Evolutionary conservation across 768 basidiomycete species (phyloP).

Genomic region (Lentinula sp.): DNA sequence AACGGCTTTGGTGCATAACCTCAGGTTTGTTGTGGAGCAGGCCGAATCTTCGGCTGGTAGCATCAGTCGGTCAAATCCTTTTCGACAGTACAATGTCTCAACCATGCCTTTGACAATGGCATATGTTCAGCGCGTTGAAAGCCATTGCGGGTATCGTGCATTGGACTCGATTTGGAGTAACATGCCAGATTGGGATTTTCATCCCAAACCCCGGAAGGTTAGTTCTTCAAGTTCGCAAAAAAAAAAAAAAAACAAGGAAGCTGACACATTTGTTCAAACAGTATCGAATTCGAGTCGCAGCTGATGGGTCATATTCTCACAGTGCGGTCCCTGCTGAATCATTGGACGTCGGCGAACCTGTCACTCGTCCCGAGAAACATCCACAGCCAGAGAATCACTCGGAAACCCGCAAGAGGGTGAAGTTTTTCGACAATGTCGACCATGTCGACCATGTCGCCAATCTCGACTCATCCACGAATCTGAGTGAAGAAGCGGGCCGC

Average conservation of each 20-base stretch:
- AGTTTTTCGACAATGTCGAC: not conserved
- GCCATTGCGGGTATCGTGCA: not conserved
- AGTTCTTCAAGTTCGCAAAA: not conserved
- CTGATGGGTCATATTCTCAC: not conserved
- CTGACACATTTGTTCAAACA: not conserved
- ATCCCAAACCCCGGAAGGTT: not conserved
- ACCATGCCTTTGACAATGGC: not conserved
- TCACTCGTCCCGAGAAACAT: not conserved
- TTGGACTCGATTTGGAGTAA: not conserved
- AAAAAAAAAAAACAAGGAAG: not conserved
- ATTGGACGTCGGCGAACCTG: not conserved
- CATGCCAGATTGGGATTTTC: not conserved
- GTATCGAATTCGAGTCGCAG: not conserved
- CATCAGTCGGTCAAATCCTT: not conserved
- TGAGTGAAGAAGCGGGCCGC: not conserved
- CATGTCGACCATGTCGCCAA: not conserved
- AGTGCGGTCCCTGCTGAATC: not conserved
- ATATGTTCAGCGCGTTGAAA: not conserved
- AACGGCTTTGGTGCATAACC: not conserved
- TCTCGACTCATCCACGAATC: not conserved
- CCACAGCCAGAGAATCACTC: not conserved
- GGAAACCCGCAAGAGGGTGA: not conserved
- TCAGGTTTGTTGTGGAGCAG: not conserved
- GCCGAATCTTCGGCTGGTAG: not conserved
- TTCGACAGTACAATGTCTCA: not conserved